Base-by-base conservation (phyloP, 306 rosid genomes). In the Delonix regia region DNA sequence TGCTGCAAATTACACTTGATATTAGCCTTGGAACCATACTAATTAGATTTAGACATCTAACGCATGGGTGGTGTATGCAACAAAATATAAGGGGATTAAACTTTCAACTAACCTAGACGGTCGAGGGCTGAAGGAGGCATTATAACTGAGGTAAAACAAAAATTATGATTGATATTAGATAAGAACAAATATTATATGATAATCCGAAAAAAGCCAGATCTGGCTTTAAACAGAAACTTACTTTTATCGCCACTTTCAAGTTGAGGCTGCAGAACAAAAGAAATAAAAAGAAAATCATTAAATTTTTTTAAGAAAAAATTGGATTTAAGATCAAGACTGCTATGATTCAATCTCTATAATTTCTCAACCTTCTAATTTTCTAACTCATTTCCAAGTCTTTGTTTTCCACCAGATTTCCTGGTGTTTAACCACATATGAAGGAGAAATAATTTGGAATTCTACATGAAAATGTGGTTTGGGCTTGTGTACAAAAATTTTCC, bases 51-150 rank as follows among this genome's bases (percentile, higher is more conserved):
- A 47, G 47, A 49, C 39, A 28, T 28, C 21, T 10, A 53, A 36
- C 0, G 39, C 44, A 55, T 3, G 19, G 67, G 25, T 66, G 34
- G 18, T 39, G 63, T 36, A 24, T 9, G 39, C 25, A 34, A 38
- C 70, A 36, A 11, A 22, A 55, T 8, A 55, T 24, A 62, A 60
- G 4, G 41, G 7, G 93, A 59, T 24, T 67, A 66, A 64, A 61
- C 51, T 24, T 80, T 60, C 27, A 69, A 89, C 99, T 86, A 79
- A 96, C 99, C 99, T 18, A 93, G 94, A 49, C 93, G 96, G 71
- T 96, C 96, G 73, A 96, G 97, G 80, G 98, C 98, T 13, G 97
- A 96, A 56, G 98, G 98, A 75, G 99, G 99, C 99, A 96, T 96
- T 85, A 96, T 96, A 84, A 96, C 99, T 93, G 96, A 60, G 80